phyloP scores from a whole-genome alignment of 176 grass and related monocot genomes.

The Bromus sterilis region DNA sequence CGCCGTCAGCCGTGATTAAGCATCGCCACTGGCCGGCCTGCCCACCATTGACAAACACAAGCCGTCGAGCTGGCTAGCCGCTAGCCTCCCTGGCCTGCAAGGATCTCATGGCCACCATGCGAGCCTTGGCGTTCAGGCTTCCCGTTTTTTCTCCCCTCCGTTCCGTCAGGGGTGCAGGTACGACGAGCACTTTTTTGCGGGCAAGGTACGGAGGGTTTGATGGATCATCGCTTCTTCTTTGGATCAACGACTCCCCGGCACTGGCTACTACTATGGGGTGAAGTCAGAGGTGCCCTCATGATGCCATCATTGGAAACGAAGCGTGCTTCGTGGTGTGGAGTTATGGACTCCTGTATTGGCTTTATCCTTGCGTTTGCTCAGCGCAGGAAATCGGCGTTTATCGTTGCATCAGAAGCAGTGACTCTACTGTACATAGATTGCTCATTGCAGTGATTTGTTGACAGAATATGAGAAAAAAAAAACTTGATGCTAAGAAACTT shows the following conservation, averaged over 20 bases:
- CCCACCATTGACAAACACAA: slow-evolving; percentile 16
- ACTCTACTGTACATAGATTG: too few species aligned
- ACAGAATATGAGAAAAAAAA: too few species aligned
- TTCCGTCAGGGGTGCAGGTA: slow-evolving; percentile 23
- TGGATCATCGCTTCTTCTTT: neutral
- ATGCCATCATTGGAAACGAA: too few species aligned
- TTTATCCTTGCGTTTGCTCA: too few species aligned
- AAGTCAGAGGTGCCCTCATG: neutral
- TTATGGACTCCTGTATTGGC: too few species aligned
- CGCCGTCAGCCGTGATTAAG: neutral
- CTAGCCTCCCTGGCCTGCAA: neutral
- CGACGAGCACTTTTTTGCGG: neutral
- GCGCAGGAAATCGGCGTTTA: too few species aligned
- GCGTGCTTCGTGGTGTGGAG: too few species aligned
- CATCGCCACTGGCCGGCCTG: neutral
- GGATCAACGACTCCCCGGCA: neutral
- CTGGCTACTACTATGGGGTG: neutral
- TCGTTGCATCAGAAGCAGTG: too few species aligned
- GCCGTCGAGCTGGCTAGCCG: neutral
- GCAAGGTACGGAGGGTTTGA: neutral
- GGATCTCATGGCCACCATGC: slow-evolving; percentile 13
- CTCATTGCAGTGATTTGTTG: too few species aligned
- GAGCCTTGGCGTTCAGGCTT: neutral
- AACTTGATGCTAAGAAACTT: too few species aligned
- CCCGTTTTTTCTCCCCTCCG: neutral